Conservation (phyloP, 768 basidiomycete genomes). For the Chlorophyllum brunneum region DNA sequence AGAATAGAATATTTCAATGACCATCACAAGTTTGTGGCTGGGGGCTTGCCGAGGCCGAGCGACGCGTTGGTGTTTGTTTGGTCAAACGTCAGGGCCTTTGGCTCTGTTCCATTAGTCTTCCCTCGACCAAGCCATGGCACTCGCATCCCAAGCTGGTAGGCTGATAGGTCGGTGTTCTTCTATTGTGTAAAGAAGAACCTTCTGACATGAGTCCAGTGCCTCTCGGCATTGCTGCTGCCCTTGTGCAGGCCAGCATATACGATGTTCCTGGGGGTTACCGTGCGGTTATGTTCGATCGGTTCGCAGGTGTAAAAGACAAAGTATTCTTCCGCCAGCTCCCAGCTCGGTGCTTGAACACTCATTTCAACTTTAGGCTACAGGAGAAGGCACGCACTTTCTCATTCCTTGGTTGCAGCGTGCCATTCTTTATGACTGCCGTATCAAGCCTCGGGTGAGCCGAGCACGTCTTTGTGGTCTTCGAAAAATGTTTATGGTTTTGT, state of each 20-base stretch:
- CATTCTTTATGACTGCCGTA: conserved; percentile 96
- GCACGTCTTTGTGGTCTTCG: neutral
- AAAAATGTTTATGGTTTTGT: conserved; percentile 13
- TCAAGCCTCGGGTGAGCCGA: conserved; percentile 80
- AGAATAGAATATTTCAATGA: conserved; percentile 20
- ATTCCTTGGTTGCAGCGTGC: conserved; percentile 95
- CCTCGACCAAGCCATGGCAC: conserved; percentile 38
- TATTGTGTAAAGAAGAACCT: conserved; percentile 22
- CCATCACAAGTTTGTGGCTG: neutral
- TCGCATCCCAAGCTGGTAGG: conserved; percentile 32
- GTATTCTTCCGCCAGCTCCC: conserved; percentile 33
- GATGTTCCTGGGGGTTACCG: conserved; percentile 89
- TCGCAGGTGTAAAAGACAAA: conserved; percentile 82
- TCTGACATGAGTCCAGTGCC: conserved; percentile 32
- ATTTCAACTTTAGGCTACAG: conserved; percentile 55
- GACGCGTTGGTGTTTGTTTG: conserved; percentile 18
- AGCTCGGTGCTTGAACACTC: neutral
- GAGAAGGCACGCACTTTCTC: conserved; percentile 95
- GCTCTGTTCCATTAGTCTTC: conserved; percentile 10
- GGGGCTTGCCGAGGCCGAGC: conserved; percentile 13
- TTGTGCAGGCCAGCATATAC: conserved; percentile 49
- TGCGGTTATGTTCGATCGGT: conserved; percentile 98
- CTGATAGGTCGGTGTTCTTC: conserved; percentile 13
- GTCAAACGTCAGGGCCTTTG: conserved; percentile 7
- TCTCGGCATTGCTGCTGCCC: conserved; percentile 40